Conservation (phyloP, 1,284 basidiomycete genomes). For the Leccinum ponderosum region DNA sequence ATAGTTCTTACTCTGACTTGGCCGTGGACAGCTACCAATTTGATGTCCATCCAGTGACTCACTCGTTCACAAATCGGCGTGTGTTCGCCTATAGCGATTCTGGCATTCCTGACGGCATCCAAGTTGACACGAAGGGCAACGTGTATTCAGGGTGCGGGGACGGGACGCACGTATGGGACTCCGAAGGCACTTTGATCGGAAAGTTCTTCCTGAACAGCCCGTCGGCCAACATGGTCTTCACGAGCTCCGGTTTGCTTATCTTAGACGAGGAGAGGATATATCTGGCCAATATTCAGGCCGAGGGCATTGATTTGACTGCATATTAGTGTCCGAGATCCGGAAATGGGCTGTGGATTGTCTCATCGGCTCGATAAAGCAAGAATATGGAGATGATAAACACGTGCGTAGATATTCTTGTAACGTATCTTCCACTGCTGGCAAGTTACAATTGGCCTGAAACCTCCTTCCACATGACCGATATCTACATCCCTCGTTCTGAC, state of each 20-base stretch:
- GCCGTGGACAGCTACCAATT: constrained; percentile 55
- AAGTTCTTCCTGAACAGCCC: constrained; percentile 69
- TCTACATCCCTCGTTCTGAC: not conserved
- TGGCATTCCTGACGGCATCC: constrained; percentile 73
- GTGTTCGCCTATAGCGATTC: constrained; percentile 71
- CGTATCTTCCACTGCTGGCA: not conserved
- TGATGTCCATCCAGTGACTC: constrained; percentile 62
- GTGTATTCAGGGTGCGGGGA: constrained; percentile 28
- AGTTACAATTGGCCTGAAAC: not conserved
- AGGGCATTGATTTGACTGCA: constrained; percentile 20
- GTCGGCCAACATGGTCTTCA: constrained; percentile 67
- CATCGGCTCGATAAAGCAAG: not conserved
- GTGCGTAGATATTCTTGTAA: constrained; percentile 1
- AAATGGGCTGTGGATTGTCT: not conserved
- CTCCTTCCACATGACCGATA: not conserved
- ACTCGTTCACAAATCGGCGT: constrained; percentile 63
- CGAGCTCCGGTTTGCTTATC: constrained; percentile 22
- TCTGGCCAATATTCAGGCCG: constrained; percentile 16
- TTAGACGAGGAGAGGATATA: constrained; percentile 17
- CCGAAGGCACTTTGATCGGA: constrained; percentile 63
- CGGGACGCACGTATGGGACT: constrained; percentile 57
- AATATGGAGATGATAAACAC: not conserved
- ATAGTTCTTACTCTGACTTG: not conserved
- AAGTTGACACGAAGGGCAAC: constrained; percentile 32
- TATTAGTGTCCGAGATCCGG: not conserved